phyloP scores from a whole-genome alignment of 441 rosid genomes.

The Mallotus japonicus region DNA sequence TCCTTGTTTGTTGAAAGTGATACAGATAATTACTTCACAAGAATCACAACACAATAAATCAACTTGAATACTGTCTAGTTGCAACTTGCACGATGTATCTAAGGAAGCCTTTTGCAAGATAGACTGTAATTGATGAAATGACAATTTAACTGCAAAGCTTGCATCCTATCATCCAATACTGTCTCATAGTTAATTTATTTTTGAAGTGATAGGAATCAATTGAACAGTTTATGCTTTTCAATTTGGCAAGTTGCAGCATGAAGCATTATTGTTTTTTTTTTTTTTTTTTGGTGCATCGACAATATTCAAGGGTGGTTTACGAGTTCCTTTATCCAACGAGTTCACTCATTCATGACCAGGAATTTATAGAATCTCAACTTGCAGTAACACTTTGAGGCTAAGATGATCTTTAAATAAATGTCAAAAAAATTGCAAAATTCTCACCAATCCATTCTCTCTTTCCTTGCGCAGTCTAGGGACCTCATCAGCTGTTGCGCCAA shows the following conservation, averaged over 20 bases:
- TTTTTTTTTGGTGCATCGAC: no score
- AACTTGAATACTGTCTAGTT: neutral
- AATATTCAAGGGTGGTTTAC: neutral
- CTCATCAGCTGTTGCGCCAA: slow-evolving; percentile 87
- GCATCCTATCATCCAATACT: neutral
- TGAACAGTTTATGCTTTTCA: neutral
- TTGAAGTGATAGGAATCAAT: neutral
- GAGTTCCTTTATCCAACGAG: neutral
- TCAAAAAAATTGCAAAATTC: slow-evolving; percentile 4
- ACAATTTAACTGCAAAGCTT: no score
- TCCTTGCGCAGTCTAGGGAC: slow-evolving; percentile 78
- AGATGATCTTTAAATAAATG: neutral
- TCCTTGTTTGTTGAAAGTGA: neutral
- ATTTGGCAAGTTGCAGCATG: neutral
- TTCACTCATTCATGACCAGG: neutral
- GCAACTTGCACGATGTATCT: neutral
- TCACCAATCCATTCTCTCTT: slow-evolving; percentile 80
- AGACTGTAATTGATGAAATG: neutral
- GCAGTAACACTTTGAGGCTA: neutral
- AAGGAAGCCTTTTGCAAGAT: no score
- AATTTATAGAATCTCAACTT: neutral
- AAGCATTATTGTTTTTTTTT: neutral
- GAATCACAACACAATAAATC: neutral
- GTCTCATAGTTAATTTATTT: no score
- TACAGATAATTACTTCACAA: neutral